Base-by-base conservation (phyloP, 2,329 filamentous ascomycete genomes). In the Orbilia javanica region DNA sequence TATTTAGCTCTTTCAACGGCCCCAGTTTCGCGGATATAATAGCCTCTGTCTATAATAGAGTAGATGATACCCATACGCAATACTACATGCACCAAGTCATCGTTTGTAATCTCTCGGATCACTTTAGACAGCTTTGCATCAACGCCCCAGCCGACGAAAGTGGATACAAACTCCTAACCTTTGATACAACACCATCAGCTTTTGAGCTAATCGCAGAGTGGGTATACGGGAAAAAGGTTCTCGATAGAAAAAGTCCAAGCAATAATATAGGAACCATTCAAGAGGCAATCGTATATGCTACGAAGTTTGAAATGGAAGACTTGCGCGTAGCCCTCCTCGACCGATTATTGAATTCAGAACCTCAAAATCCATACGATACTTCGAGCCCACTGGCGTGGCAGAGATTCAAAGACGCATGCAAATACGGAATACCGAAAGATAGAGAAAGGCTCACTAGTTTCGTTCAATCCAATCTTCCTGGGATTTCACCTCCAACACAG, bases 61-160 rank as follows among this genome's bases (percentile, higher is more conserved):
- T 2, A 36, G 13, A 34, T 10, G n/a, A 11, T 10, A 55, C 52
- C 4, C 3, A 5, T 1, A 11, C 13, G 5, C 22, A 55, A 20
- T 55, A 55, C 20, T 31, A 36, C 15, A 55, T 55, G 52, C 52
- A 55, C 6, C 52, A 55, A 20, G 11, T 55, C 2, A 55, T 55
- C 27, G 29, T 36, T 3, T 55, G 52, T 11, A 34, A 29, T 6
- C 7, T 7, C 8, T 55, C 52, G 2, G 15, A 18, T 10, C 8
- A 36, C 5, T 36, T 55, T 8, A 55, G 22, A 18, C 3, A 0
- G 8, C 15, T 36, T 55, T 55, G 52, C n/a, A 4, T 8, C 2
- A 11, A 2, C 1, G 27, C 27, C n/a, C 13, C 18, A 20, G n/a
- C 27, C 3, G 52, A 55, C 13, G 18, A 36, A n/a, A 15, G 13